Evolutionary conservation across 2,329 filamentous ascomycete genomes (phyloP), one percentile per base, ranked within the genome.

Genomic region (Scorias spongiosa): DNA sequence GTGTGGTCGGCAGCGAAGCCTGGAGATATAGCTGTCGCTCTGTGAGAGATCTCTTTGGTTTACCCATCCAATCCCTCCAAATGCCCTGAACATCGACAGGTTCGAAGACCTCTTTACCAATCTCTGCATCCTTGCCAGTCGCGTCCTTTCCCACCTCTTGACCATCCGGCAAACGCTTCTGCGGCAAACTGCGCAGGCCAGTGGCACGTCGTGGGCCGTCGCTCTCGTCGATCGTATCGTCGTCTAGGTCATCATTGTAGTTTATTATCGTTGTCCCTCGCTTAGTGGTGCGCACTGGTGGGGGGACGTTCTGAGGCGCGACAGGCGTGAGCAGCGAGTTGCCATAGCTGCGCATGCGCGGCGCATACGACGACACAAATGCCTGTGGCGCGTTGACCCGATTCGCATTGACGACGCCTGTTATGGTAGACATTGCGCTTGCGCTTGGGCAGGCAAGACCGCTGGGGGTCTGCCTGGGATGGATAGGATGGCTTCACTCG

Each of bases 211-310:
- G 14, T 38, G 74, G 83, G 2, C 81, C 80, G 49, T 89, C 80
- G 50, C 85, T 76, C 47, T 76, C 71, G 44, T 85, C 81, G 49
- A 86, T 82, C 49, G 86, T 83, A 44, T 80, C 87, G 52, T 95
- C 89, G 58, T 81, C 93, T 40, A 88, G 88, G 61, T 96, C 89
- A 61, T 98, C 91, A 18, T 91, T 89, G 60, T 98, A 98, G 67
- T 95, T 98, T 66, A 96, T 91, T 50, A 89, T 84, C 29, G 85
- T 91, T 2, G 91, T 96, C 46, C 91, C 91, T 64, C 91, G 82
- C 69, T 98, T 96, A 8, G 91, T 96, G n/a, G 84, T 93, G 60
- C 89, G 78, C 54, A 84, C 68, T 34, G 81, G 76, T 18, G 78
- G 80, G 2, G 76, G 63, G 45, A 80, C 73, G 49, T 78, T 79